Evolutionary conservation across 2,329 filamentous ascomycete species (phyloP).

Genomic region (Sporothrix brunneoviolacea): DNA sequence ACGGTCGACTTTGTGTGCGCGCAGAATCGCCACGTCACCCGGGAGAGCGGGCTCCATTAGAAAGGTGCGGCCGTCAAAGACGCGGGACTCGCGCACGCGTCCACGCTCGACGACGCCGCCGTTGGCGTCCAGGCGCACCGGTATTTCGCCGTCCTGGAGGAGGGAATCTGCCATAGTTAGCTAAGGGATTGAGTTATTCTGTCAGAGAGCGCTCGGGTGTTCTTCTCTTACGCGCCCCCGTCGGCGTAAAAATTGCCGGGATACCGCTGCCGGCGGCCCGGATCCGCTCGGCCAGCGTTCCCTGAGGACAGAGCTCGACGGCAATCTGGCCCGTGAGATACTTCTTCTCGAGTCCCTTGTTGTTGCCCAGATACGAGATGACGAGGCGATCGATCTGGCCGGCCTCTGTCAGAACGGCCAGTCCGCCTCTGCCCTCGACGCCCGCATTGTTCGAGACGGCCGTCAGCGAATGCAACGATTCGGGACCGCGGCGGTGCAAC

Average conservation of each 20-base stretch:
- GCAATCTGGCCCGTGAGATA: constrained; percentile 71
- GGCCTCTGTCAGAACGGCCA: constrained; percentile 60
- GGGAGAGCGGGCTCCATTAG: constrained; percentile 71
- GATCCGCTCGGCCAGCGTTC: constrained; percentile 65
- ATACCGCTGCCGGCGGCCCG: constrained; percentile 69
- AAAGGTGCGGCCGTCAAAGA: constrained; percentile 66
- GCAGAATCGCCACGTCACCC: constrained; percentile 70
- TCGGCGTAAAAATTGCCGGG: constrained; percentile 71
- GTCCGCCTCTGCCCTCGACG: constrained; percentile 42
- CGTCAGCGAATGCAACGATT: neutral
- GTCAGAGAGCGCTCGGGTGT: too few relatives aligned
- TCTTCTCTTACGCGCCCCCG: too few relatives aligned
- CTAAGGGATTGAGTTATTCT: too few relatives aligned
- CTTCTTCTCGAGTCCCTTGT: constrained; percentile 57
- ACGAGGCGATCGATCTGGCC: constrained; percentile 68
- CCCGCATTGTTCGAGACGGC: neutral
- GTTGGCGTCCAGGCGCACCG: constrained; percentile 52
- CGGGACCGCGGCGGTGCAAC: constrained; percentile 34
- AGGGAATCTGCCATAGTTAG: too few relatives aligned
- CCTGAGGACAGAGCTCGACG: constrained; percentile 70
- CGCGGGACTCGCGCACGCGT: constrained; percentile 60
- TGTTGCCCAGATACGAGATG: constrained; percentile 69
- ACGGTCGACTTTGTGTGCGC: constrained; percentile 69
- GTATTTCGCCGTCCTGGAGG: constrained; percentile 27
- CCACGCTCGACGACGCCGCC: constrained; percentile 58